Conservation (phyloP, 164 flowering plant species). For the Nelumbo lutea region DNA sequence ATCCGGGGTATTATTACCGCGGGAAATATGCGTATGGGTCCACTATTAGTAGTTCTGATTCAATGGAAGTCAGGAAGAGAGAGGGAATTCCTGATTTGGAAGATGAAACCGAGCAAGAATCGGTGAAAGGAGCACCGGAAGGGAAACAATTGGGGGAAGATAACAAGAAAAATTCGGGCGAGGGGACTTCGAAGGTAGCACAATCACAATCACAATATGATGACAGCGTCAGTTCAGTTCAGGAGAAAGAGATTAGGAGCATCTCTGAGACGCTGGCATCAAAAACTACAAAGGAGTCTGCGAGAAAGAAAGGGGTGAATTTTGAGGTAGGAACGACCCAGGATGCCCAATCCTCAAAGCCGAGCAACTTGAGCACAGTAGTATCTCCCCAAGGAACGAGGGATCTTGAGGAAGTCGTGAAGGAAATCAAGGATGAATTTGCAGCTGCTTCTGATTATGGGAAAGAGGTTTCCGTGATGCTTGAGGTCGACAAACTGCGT, state of each 20-base stretch:
- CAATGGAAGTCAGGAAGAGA: conserved; percentile 75
- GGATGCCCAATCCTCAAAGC: conserved; percentile 48
- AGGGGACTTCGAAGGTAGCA: conserved; percentile 16
- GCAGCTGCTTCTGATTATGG: conserved; percentile 53
- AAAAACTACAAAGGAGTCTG: background rate
- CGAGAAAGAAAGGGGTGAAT: conserved; percentile 2
- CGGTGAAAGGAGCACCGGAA: conserved; percentile 24
- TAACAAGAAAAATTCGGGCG: conserved; percentile 18
- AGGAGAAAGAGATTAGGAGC: background rate
- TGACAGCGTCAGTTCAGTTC: background rate
- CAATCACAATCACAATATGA: background rate
- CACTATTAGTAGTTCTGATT: conserved; percentile 70
- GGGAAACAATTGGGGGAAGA: conserved; percentile 25
- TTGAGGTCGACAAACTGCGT: conserved; percentile 64
- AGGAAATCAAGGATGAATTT: conserved; percentile 61
- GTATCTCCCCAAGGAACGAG: conserved; percentile 41
- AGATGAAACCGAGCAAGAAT: conserved; percentile 67
- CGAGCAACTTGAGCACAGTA: conserved; percentile 39
- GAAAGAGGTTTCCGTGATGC: conserved; percentile 61
- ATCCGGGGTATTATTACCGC: conserved; percentile 25
- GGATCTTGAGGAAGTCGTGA: conserved; percentile 59
- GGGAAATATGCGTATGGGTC: conserved; percentile 45
- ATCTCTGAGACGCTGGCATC: background rate
- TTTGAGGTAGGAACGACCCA: background rate
- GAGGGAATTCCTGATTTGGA: conserved; percentile 98